Conservation (phyloP, 257 asterid species). For the Jasminum sambac region DNA sequence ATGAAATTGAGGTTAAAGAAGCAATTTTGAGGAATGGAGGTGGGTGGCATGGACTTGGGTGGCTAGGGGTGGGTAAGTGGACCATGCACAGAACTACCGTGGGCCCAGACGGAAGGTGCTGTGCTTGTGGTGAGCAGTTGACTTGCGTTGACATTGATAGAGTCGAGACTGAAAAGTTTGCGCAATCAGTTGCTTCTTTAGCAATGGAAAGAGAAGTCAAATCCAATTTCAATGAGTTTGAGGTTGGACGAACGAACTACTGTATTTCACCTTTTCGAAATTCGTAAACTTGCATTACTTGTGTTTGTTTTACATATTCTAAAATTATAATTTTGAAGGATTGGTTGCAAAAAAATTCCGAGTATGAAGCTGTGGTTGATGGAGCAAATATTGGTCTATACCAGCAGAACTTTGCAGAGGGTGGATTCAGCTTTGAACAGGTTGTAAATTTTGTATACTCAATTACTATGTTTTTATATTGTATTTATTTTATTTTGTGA, state of each 20-base stretch:
- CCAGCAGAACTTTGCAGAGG: conserved; percentile 89
- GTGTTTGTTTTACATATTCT: background rate
- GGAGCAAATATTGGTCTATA: conserved; percentile 90
- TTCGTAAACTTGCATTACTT: background rate
- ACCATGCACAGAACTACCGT: conserved; percentile 45
- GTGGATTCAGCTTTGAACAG: conserved; percentile 86
- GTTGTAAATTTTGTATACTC: conserved; percentile 40
- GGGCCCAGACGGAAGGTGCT: conserved; percentile 57
- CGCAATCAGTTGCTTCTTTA: conserved; percentile 71
- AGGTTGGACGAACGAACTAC: conserved; percentile 41
- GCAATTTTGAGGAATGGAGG: conserved; percentile 65
- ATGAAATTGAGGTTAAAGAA: conserved; percentile 56
- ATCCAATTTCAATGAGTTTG: conserved; percentile 76
- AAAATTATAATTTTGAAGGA: conserved; percentile 43
- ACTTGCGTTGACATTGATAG: conserved; percentile 72
- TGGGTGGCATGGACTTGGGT: conserved; percentile 97
- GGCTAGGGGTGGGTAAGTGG: conserved; percentile 90
- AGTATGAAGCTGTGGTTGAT: conserved; percentile 76
- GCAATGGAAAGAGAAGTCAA: conserved; percentile 80
- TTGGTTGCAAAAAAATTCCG: conserved; percentile 76
- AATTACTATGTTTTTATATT: conserved; percentile 12
- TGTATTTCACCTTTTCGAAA: conserved; percentile 10
- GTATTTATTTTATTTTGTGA: conserved; percentile 9
- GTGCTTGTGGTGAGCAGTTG: conserved; percentile 57
- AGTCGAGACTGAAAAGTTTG: conserved; percentile 73